phyloP scores from a whole-genome alignment of 805 yeast genomes.

The Ogataea saltuana region DNA sequence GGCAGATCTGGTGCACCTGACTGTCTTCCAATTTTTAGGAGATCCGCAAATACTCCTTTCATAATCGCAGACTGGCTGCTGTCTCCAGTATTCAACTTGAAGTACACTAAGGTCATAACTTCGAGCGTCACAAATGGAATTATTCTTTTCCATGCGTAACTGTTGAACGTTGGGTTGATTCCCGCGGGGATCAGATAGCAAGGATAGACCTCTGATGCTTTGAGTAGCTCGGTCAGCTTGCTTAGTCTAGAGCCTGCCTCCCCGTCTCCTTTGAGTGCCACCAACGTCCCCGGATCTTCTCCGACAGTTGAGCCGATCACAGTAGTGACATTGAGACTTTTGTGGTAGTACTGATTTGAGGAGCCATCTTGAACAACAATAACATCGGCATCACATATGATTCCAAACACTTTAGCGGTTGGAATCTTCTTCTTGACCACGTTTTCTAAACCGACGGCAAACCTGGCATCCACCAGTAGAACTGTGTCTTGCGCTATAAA shows the following conservation, averaged over 20 bases:
- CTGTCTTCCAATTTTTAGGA: constrained; percentile 24
- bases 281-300: constrained; percentile 6
- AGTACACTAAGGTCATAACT: constrained; percentile 25
- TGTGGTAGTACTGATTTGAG: constrained; percentile 22
- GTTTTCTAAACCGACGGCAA: constrained; percentile 26
- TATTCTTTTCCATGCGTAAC: constrained; percentile 34
- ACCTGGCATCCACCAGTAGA: constrained; percentile 30
- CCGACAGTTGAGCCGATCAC: constrained; percentile 27
- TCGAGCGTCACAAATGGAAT: constrained; percentile 29
- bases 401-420: constrained; percentile 21
- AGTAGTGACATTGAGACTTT: constrained; percentile 27
- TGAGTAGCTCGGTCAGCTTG: constrained; percentile 24
- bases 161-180: constrained; percentile 29
- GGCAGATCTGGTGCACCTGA: constrained; percentile 33
- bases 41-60: constrained; percentile 26
- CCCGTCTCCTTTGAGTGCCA: constrained; percentile 25
- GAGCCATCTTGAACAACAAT: constrained; percentile 14
- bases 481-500: constrained; percentile 23
- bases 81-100: constrained; percentile 18
- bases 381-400: constrained; percentile 31
- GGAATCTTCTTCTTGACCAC: constrained; percentile 15
- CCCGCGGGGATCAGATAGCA: constrained; percentile 29
- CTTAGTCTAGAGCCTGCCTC: constrained; percentile 21
- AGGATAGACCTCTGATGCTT: constrained; percentile 29
- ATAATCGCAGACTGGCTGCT: constrained; percentile 10